Percentiles rank a stretch among this genome's conserved stretches.
phyloP scores from a whole-genome alignment of 176 grass and related monocot genomes.

The Chrysopogon serrulatus region DNA sequence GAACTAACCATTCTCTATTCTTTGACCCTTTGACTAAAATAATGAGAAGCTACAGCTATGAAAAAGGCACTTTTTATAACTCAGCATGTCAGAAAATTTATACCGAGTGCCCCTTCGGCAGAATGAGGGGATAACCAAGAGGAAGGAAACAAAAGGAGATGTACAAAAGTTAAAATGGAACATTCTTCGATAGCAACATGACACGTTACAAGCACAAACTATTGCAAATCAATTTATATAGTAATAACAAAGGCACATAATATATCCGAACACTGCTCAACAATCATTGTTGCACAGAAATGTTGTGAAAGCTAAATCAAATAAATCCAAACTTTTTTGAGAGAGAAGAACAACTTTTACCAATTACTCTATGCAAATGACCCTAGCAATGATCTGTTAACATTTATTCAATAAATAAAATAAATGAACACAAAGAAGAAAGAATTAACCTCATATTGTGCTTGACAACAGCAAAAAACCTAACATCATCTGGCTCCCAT shows the following conservation, averaged over 20 bases:
- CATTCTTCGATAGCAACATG: background rate
- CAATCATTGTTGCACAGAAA: background rate
- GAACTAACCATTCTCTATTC: background rate
- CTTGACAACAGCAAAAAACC: slow-evolving; percentile 4
- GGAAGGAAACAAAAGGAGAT: background rate
- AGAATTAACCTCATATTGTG: background rate
- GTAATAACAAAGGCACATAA: background rate
- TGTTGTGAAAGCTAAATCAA: background rate
- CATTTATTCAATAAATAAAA: slow-evolving; percentile 4
- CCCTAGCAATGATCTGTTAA: background rate
- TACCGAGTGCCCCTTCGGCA: background rate
- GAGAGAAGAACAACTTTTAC: background rate
- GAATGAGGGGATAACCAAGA: background rate
- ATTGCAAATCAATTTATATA: background rate
- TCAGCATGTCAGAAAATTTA: background rate
- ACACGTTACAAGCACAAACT: background rate
- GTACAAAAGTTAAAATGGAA: slow-evolving; percentile 9
- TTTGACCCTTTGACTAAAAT: background rate
- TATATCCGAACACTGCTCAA: background rate
- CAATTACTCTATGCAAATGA: background rate
- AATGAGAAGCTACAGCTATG: background rate
- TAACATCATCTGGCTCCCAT: slow-evolving; percentile 9
- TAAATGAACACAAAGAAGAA: slow-evolving; percentile 21
- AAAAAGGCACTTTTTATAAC: background rate
- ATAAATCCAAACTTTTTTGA: background rate